Base-by-base conservation (phyloP, 2,329 filamentous ascomycete genomes). In the Calonectria hawksworthii region DNA sequence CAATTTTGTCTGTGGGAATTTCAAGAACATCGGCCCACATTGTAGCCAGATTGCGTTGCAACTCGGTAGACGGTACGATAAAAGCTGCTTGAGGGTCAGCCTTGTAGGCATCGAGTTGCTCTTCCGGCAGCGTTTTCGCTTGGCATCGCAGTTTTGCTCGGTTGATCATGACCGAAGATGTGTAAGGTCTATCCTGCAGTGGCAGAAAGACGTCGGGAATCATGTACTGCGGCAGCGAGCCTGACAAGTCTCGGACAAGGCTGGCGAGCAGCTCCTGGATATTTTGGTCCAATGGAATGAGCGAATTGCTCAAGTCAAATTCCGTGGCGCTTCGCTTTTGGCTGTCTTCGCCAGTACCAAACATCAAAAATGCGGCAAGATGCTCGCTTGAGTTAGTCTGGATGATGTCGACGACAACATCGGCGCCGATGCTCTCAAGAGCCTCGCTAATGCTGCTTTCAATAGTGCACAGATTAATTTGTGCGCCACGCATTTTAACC, bases 21-120 rank as follows among this genome's bases (percentile, higher is more conserved):
- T 21, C 41, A 10, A 70, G 44, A 10, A 64, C 18, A 26, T 63
- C 28, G 1, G 81, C 78, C 86, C 87, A 88, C 26, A 84, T 77
- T 16, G 72, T 61, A 18, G 77, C 82, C 11, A 86, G 26, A 2
- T 59, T 30, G 30, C 34, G 23, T 28, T 70, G 41, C n/a, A 70
- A 32, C 10, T 50, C 41, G 3, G 56, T 70, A n/a, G 65, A n/a
- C 4, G 65, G 44, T 1, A 21, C 18, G 50, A 23, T 26, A 7
- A 54, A 56, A 8, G 47, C 50, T 16, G 50, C 51, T n/a, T 34
- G 23, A 7, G 38, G 65, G 26, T 30, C 41, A 32, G 65, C 26
- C 32, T 51, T 47, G 44, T 28, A 63, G 23, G 23, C 69, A 21
- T 73, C 56, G 4, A 59, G 51, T 4, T 56, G 26, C 23, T 68